Percentiles rank a stretch among this genome's conserved stretches.
Evolutionary conservation across 257 asterid genomes (phyloP).

Genomic region (Penstemon barbatus): DNA sequence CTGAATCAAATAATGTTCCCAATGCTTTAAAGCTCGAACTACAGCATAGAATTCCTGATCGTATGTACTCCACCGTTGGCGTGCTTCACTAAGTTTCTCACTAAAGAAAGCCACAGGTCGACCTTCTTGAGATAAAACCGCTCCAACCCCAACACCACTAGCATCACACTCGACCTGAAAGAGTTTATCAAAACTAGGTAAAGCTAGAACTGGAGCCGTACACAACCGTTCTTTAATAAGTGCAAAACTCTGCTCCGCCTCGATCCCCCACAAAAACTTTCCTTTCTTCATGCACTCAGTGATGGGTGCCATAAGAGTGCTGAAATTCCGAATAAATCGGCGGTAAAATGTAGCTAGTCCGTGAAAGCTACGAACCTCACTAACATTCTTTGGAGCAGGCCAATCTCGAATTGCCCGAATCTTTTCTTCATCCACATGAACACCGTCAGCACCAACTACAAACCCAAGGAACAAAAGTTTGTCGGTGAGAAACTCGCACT

Average conservation of each 20-base stretch:
- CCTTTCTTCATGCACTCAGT: background rate
- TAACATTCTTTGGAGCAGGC: no score
- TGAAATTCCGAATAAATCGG: background rate
- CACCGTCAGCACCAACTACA: no score
- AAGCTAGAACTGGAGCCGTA: background rate
- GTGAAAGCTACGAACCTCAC: background rate
- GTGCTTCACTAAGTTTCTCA: background rate
- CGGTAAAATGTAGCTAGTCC: background rate
- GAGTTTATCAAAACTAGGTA: background rate
- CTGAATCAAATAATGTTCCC: background rate
- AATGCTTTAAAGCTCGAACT: background rate
- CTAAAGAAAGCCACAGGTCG: background rate
- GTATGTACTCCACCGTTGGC: background rate
- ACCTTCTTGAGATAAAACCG: background rate
- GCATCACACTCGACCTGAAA: background rate
- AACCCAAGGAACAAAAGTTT: no score
- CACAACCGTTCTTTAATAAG: background rate
- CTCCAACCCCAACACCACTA: background rate
- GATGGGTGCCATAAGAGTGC: background rate
- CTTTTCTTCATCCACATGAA: no score
- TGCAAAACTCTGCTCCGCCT: background rate
- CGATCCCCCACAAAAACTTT: background rate
- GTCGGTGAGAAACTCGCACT: no score
- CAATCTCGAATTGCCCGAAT: no score
- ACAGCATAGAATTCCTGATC: background rate